Conservation (phyloP, 1,139 yeast species). For the Saccharomyces hybrid region DNA sequence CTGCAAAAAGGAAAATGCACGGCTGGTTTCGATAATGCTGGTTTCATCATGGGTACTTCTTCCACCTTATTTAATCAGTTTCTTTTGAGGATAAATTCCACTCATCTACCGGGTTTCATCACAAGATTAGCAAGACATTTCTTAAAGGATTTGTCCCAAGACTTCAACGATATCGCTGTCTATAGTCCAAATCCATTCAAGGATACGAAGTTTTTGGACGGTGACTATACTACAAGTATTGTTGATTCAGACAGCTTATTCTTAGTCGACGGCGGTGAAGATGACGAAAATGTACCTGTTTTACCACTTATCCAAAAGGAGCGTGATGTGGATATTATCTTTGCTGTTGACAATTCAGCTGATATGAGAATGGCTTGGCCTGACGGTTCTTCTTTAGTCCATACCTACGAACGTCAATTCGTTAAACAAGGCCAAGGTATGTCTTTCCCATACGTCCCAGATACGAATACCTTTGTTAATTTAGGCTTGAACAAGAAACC, state of each 20-base stretch:
- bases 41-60: conserved; percentile 66
- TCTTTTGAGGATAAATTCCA: conserved; percentile 39
- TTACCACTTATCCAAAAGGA: conserved; percentile 63
- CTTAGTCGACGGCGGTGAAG: conserved; percentile 83
- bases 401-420: conserved; percentile 64
- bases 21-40: conserved; percentile 67
- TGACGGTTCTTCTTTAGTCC: conserved; percentile 58
- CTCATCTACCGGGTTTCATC: conserved; percentile 42
- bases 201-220: conserved; percentile 38
- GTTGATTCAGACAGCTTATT: conserved; percentile 39
- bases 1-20: conserved; percentile 37
- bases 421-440: conserved; percentile 51
- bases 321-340: conserved; percentile 65
- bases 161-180: conserved; percentile 58
- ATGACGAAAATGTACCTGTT: conserved; percentile 65
- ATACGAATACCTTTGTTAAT: conserved; percentile 48
- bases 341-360: conserved; percentile 77
- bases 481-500: conserved; percentile 53
- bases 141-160: conserved; percentile 38
- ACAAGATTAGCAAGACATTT: conserved; percentile 40
- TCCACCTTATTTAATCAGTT: conserved; percentile 53
- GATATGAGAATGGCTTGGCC: conserved; percentile 67
- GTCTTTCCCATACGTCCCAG: conserved; percentile 78
- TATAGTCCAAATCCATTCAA: conserved; percentile 62
- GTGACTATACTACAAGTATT: conserved; percentile 29